A percentile compares a stretch with the other conserved stretches of the same genome.
These are phyloP conservation scores for Aspergillus jensenii DNA, from an alignment of 2,329 filamentous ascomycete genomes.

Conservation along the genomic window DNA sequence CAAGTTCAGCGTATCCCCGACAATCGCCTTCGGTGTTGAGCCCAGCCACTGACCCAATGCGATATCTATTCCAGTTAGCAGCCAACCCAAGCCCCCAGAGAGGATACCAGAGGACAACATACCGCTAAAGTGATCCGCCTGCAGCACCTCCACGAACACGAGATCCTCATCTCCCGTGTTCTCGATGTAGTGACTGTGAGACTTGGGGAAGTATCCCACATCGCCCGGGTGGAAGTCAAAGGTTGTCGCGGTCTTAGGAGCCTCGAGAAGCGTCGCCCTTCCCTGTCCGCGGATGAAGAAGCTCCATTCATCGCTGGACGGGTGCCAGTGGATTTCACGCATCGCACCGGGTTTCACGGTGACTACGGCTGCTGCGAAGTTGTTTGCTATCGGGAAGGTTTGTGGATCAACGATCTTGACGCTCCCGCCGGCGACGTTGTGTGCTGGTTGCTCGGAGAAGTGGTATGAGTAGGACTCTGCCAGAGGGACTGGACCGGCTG, in stretches of 20 bases:
- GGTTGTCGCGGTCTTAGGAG: slow-evolving; percentile 67
- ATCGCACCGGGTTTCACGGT: slow-evolving; percentile 70
- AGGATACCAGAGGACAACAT: background rate
- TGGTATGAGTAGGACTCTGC: slow-evolving; percentile 66
- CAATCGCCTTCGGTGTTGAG: slow-evolving; percentile 56
- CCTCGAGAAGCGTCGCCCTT: slow-evolving; percentile 71
- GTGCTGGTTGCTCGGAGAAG: slow-evolving; percentile 68
- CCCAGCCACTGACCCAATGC: slow-evolving; percentile 50
- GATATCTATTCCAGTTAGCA: slow-evolving; percentile 40
- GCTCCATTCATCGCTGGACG: slow-evolving; percentile 76
- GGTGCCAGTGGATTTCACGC: slow-evolving; percentile 82
- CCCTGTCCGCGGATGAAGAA: slow-evolving; percentile 74
- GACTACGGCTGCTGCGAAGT: slow-evolving; percentile 70
- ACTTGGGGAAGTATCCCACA: slow-evolving; percentile 72
- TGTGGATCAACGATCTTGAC: slow-evolving; percentile 74
- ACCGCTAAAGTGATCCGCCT: slow-evolving; percentile 63
- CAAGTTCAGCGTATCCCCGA: slow-evolving; percentile 56
- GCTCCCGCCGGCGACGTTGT: slow-evolving; percentile 65
- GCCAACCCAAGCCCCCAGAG: background rate
- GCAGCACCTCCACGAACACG: slow-evolving; percentile 74
- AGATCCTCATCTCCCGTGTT: slow-evolving; percentile 73
- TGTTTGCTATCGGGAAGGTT: slow-evolving; percentile 73
- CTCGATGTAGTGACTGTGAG: slow-evolving; percentile 81
- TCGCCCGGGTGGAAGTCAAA: slow-evolving; percentile 76
- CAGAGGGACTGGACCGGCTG: slow-evolving; percentile 66